A percentile compares a stretch with the other conserved stretches of the same genome.
These are phyloP conservation scores for Phyllostachys edulis DNA, from an alignment of 176 grass and related monocot species.

Conservation along the genomic window DNA sequence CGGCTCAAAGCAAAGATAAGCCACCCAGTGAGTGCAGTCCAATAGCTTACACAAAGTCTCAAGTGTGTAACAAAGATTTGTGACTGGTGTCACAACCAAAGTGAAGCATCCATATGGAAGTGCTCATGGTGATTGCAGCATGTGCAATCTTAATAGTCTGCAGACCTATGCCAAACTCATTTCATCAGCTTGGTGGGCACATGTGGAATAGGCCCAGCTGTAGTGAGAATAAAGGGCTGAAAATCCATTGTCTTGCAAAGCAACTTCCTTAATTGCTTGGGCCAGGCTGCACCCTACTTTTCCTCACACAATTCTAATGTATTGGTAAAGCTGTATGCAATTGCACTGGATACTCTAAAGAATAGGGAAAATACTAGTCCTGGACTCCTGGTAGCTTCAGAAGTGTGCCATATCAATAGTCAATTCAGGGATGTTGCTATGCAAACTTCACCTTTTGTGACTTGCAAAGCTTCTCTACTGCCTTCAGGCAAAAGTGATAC, in stretches of 20 bases:
- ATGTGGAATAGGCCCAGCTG: slow-evolving; percentile 40
- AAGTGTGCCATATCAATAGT: slow-evolving; percentile 19
- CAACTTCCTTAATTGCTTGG: slow-evolving; percentile 36
- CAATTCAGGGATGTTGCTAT: slow-evolving; percentile 24
- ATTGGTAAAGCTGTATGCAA: background rate
- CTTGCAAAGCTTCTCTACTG: slow-evolving; percentile 41
- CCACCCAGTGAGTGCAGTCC: background rate
- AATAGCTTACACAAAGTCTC: background rate
- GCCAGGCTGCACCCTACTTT: slow-evolving; percentile 37
- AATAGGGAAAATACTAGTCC: background rate
- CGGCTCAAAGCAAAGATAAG: slow-evolving; percentile 14
- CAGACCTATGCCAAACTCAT: slow-evolving; percentile 31
- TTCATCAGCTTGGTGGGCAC: slow-evolving; percentile 34
- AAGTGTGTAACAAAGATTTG: slow-evolving; percentile 2
- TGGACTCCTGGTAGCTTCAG: slow-evolving; percentile 24
- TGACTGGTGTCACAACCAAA: slow-evolving; percentile 16
- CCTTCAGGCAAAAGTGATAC: slow-evolving; percentile 30
- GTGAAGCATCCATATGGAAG: slow-evolving; percentile 21
- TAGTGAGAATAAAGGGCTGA: slow-evolving; percentile 40
- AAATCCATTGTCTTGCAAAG: slow-evolving; percentile 27
- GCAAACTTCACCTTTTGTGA: slow-evolving; percentile 49
- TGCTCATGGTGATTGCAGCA: slow-evolving; percentile 34
- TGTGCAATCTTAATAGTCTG: slow-evolving; percentile 17
- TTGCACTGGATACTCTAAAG: background rate
- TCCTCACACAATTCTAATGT: background rate